Base-by-base conservation (phyloP, 129 eudicot species). In the Flaveria robusta region DNA sequence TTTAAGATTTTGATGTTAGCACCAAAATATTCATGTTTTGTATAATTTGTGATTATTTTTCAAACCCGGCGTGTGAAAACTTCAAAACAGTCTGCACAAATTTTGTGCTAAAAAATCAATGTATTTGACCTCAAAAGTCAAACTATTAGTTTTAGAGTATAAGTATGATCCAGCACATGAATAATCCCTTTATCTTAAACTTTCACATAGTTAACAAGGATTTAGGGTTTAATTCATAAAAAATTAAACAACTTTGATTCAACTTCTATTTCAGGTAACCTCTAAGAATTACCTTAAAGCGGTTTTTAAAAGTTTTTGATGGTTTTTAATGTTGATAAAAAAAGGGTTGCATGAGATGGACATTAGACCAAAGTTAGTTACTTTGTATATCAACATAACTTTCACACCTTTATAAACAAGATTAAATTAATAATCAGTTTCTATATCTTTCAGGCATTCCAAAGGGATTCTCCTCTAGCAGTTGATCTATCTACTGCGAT, bases 381-480 rank as follows among this genome's bases (percentile, higher is more conserved):
- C 69, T 29, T 34, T 27, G 1, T 64, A 64, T 15, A 15, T 13
- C 27, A 55, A 2, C 62, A 69, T 23, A 12, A 14, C 24, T 15
- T 69, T 46, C 19, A 31, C 20, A 58, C 50, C 37, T 14, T 52
- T 46, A 37, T 3, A 31, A 23, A 14, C 52, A 54, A 37, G 18
- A 34, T 54, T 13, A 52, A 72, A 52, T 3, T 13, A 11, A n/a
- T 37, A 37, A 52, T 55, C 42, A 15, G 14, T 55, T 39, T 73
- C 27, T 74, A 43, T 1, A 37, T 58, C 65, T 78, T 70, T 59
- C 85, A 88, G 93, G 93, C 90, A 67, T 88, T 88, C 79, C 90
- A 86, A 42, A 86, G 90, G 82, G 93, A 88, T 79, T 88, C 93
- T 79, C 93, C 90, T 29, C 81, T 88, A 66, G 93, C 93, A 19